Evolutionary conservation across 108 stramenopile species (phyloP).

Genomic region (Cylindrotheca closterium): DNA sequence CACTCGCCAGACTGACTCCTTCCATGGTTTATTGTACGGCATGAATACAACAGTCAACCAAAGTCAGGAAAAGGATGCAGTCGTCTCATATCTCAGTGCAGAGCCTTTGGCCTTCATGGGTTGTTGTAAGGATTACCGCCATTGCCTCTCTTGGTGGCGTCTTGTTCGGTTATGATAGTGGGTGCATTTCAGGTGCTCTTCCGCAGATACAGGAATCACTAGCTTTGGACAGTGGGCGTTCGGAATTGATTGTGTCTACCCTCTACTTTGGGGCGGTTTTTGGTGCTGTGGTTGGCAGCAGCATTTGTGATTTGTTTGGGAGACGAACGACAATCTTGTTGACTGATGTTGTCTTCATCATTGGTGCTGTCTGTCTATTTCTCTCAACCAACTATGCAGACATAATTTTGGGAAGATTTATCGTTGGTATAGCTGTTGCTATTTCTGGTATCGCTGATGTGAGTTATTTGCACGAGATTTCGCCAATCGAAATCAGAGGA

Average conservation of each 20-base stretch:
- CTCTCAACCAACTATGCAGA: conserved; percentile 22
- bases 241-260: conserved; percentile 61
- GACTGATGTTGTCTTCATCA: conserved; percentile 62
- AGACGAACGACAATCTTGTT: conserved; percentile 50
- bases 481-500: conserved; percentile 60
- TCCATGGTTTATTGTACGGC: too few relatives aligned
- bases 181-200: conserved; percentile 60
- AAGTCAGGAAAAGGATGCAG: too few relatives aligned
- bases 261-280: conserved; percentile 67
- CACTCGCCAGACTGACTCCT: too few relatives aligned
- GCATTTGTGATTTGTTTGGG: conserved; percentile 61
- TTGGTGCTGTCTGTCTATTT: conserved; percentile 54
- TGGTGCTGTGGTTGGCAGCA: conserved; percentile 67
- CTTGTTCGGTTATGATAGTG: conserved; percentile 78
- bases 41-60: too few relatives aligned
- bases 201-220: conserved; percentile 53
- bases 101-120: conserved; percentile 18
- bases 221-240: conserved; percentile 34
- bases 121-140: conserved; percentile 51
- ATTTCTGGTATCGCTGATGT: conserved; percentile 77
- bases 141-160: conserved; percentile 67
- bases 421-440: conserved; percentile 70
- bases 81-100: background rate
- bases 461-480: conserved; percentile 65
- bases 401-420: conserved; percentile 52